phyloP scores from a whole-genome alignment of 305 asterid species.

The Solanum hybrid region DNA sequence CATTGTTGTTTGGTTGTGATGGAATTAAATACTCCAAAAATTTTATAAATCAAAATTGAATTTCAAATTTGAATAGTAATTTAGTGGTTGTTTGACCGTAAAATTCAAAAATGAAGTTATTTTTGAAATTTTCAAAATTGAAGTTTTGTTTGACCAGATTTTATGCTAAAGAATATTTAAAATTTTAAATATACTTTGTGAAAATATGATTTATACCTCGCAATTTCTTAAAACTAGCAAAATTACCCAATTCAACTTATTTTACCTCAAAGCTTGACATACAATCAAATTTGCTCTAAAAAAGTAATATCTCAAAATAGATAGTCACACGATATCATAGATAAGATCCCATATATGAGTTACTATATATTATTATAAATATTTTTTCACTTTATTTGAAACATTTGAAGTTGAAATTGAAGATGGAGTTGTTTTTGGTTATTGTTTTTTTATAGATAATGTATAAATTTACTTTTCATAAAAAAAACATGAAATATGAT shows the following conservation, averaged over 20 bases:
- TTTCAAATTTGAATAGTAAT: neutral
- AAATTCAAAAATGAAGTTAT: neutral
- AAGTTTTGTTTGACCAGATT: neutral
- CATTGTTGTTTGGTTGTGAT: neutral
- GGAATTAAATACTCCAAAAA: neutral
- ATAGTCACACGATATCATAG: neutral
- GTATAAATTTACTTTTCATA: neutral
- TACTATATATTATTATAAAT: no score
- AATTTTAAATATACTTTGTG: no score
- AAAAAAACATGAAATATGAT: neutral
- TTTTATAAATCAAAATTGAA: neutral
- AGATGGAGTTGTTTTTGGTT: neutral
- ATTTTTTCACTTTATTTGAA: neutral
- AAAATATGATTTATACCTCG: neutral
- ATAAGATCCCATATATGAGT: neutral
- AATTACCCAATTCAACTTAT: neutral
- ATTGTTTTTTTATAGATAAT: no score
- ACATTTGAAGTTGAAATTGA: neutral
- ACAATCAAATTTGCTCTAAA: neutral
- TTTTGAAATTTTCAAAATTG: no score
- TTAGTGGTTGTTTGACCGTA: neutral
- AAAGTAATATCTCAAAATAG: neutral
- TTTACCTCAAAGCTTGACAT: neutral
- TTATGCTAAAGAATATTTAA: neutral
- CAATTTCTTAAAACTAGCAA: neutral